Evolutionary conservation across 371 early-diverging fungal species (phyloP), one percentile per base, ranked within the genome.

Genomic region (Amoeboaphelidium occidentale): DNA sequence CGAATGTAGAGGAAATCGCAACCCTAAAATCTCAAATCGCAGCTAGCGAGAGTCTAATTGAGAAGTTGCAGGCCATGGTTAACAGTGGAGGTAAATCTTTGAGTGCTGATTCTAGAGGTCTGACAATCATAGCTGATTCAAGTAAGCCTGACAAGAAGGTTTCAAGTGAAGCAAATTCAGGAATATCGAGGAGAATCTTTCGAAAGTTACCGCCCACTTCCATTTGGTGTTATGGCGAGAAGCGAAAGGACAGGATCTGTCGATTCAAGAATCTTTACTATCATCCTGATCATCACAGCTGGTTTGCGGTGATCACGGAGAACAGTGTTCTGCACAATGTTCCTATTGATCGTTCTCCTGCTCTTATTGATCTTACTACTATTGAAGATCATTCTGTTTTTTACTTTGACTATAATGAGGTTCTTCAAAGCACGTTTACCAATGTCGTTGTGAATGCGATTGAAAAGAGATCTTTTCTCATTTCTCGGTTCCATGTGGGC

Each of bases 191-290:
- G 39, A 32, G 17, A 32, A 17, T 32, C 6, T 32, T 10, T 32
- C 39, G 10, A 6, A 32, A 32, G 39, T 32, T 66, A 27, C 67
- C 67, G 2, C 20, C 47, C 2, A 63, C 67, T 6, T 61, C 61
- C 20, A 63, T 63, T 3, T 66, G 63, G 64, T 66, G 67, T 51
- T 12, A 43, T 6, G 64, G 64, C 0, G 27, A 51, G 23, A 39
- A n/a, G 6, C 28, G 42, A 12, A 39, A 43, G 2, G 46, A 27
- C 20, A 55, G 69, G 21, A 53, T 60, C 32, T 69, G 68, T 61
- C 51, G 53, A 20, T 66, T 69, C 48, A 51, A 61, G 6, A 68
- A 69, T 47, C 50, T 69, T 12, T 69, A 63, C 56, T 69, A 64
- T 48, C 17, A 54, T 41, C 59, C 65, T 10, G 27, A 53, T 25